Evolutionary conservation across 1,284 basidiomycete genomes (phyloP).

Genomic region (Fistulinella cinereoalba): DNA sequence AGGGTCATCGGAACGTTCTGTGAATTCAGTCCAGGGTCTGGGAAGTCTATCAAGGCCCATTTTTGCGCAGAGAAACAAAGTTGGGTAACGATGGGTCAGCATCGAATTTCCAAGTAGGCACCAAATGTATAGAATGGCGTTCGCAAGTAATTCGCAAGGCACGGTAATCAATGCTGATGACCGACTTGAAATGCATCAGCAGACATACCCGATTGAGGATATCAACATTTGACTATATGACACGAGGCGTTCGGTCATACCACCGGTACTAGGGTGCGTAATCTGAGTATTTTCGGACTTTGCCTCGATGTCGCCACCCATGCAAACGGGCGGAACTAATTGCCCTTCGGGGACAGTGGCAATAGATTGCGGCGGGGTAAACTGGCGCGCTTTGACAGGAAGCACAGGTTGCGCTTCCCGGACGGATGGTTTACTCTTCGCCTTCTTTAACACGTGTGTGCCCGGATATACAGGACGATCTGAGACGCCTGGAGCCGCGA

Average conservation of each 20-base stretch:
- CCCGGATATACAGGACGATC: slow-evolving; percentile 14
- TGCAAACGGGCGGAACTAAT: slow-evolving; percentile 22
- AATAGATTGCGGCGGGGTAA: slow-evolving; percentile 15
- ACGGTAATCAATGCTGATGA: slow-evolving; percentile 24
- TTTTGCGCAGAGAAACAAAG: slow-evolving; percentile 17
- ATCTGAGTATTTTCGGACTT: slow-evolving; percentile 13
- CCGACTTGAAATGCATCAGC: slow-evolving; percentile 18
- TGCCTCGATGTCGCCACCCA: slow-evolving; percentile 18
- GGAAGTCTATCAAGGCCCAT: slow-evolving; percentile 29
- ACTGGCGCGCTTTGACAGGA: slow-evolving; percentile 9
- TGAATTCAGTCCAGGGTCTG: slow-evolving; percentile 17
- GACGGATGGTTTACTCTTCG: slow-evolving; percentile 17
- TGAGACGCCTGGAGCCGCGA: slow-evolving; percentile 9
- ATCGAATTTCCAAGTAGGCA: slow-evolving; percentile 16
- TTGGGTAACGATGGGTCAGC: slow-evolving; percentile 24
- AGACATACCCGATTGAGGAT: slow-evolving; percentile 34
- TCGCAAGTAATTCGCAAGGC: slow-evolving; percentile 18
- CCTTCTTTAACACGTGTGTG: slow-evolving; percentile 22
- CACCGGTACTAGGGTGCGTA: slow-evolving; percentile 12
- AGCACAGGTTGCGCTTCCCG: slow-evolving; percentile 11
- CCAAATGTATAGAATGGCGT: slow-evolving; percentile 11
- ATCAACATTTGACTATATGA: slow-evolving; percentile 34
- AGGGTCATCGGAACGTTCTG: slow-evolving; percentile 8
- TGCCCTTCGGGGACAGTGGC: slow-evolving; percentile 8
- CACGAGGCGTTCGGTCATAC: slow-evolving; percentile 33